Evolutionary conservation across 1,139 yeast species (phyloP).

Genomic region (Hansenula lynferdii): DNA sequence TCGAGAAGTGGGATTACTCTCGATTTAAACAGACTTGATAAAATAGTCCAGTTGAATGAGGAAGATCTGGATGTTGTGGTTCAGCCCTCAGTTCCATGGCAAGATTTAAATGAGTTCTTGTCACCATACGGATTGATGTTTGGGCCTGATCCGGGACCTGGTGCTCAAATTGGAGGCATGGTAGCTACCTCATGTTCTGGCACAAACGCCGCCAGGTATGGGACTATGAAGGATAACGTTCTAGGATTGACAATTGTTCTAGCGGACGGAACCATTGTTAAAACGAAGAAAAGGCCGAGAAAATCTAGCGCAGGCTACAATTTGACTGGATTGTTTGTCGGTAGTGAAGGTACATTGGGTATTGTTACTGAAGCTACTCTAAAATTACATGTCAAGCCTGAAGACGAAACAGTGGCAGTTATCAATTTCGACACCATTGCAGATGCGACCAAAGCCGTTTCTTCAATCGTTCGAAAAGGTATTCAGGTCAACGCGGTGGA

Average conservation of each 20-base stretch:
- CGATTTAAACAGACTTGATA: conserved; percentile 51
- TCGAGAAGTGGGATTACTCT: conserved; percentile 63
- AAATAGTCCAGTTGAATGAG: conserved; percentile 45
- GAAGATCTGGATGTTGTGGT: conserved; percentile 61
- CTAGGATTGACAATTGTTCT: conserved; percentile 55
- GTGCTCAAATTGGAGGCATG: conserved; percentile 70
- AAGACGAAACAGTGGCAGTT: conserved; percentile 60
- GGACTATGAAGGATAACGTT: conserved; percentile 67
- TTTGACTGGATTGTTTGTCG: conserved; percentile 59
- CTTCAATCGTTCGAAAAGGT: conserved; percentile 48
- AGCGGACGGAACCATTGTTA: conserved; percentile 65
- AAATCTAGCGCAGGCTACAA: conserved; percentile 80
- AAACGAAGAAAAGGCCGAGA: conserved; percentile 65
- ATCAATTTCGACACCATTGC: conserved; percentile 48
- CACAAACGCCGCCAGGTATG: conserved; percentile 65
- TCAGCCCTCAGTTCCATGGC: conserved; percentile 74
- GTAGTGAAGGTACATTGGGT: conserved; percentile 77
- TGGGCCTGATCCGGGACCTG: conserved; percentile 79
- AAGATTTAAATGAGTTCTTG: conserved; percentile 47
- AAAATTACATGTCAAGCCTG: conserved; percentile 61
- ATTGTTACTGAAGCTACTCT: conserved; percentile 71
- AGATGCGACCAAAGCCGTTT: conserved; percentile 59
- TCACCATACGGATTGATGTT: conserved; percentile 30
- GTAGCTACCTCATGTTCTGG: conserved; percentile 71
- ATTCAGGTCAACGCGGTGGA: conserved; percentile 63